phyloP scores from a whole-genome alignment of 2,329 filamentous ascomycete genomes.

The Arthrobotrys conoides region DNA sequence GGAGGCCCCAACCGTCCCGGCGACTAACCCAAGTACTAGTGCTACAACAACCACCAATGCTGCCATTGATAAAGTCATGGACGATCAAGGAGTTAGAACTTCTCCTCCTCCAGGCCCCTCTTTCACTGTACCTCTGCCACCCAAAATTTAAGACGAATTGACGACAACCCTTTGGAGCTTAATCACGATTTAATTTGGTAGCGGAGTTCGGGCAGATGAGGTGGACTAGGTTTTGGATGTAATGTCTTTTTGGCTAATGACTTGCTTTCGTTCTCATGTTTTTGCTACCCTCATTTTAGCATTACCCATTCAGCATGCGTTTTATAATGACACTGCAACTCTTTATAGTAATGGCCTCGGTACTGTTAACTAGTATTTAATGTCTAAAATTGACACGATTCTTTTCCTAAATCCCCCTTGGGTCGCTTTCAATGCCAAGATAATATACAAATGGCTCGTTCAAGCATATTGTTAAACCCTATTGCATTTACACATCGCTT shows the following conservation, averaged over 20 bases:
- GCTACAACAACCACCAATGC: conserved; percentile 50
- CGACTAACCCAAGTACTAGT: conserved; percentile 52
- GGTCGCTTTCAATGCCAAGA: too few species aligned
- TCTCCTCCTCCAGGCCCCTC: conserved; percentile 7
- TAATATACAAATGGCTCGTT: too few species aligned
- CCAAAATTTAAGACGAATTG: neutral
- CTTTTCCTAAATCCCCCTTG: neutral
- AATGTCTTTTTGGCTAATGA: neutral
- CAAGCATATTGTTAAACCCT: too few species aligned
- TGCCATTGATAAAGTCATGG: conserved; percentile 47
- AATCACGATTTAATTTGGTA: neutral
- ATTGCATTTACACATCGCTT: too few species aligned
- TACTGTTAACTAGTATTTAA: conserved; percentile 22
- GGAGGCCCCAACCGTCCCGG: conserved; percentile 42
- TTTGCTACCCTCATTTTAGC: neutral
- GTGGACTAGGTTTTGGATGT: conserved; percentile 10
- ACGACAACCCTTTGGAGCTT: neutral
- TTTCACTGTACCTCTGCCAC: conserved; percentile 14
- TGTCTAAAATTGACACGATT: conserved; percentile 14
- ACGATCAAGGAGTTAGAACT: neutral
- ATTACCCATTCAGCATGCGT: neutral
- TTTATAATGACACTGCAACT: neutral
- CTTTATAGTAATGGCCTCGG: conserved; percentile 6
- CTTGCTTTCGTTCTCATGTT: conserved; percentile 6
- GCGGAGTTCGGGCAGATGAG: neutral